Evolutionary conservation across 371 early-diverging fungal species (phyloP).

Genomic region (Cladochytrium tenue): DNA sequence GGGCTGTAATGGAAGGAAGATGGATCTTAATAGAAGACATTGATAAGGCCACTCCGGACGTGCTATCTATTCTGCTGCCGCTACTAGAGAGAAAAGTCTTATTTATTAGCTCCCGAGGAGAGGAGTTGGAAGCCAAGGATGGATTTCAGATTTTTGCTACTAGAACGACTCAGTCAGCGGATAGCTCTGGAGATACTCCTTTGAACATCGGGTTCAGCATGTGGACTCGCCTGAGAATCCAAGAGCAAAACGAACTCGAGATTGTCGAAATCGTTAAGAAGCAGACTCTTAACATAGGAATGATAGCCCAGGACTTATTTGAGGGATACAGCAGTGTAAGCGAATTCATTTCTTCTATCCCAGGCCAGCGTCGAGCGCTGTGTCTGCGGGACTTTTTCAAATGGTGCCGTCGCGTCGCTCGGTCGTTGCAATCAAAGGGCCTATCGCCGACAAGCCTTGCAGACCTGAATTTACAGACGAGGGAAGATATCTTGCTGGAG

Average conservation of each 20-base stretch:
- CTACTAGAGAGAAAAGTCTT: slow-evolving; percentile 91
- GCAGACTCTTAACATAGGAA: slow-evolving; percentile 45
- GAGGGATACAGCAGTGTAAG: not conserved
- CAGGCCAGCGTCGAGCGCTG: not conserved
- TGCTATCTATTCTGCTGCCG: slow-evolving; percentile 91
- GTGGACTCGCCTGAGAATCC: slow-evolving; percentile 71
- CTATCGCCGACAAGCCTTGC: no score
- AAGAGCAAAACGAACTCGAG: slow-evolving; percentile 66
- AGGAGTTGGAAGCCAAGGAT: slow-evolving; percentile 84
- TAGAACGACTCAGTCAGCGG: slow-evolving; percentile 56
- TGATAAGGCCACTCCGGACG: slow-evolving; percentile 97
- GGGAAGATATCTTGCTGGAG: slow-evolving; percentile 57
- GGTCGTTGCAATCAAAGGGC: no score
- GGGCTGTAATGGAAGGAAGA: slow-evolving; percentile 90
- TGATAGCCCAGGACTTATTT: not conserved
- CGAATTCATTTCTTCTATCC: not conserved
- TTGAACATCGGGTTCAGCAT: slow-evolving; percentile 49
- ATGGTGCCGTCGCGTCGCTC: not conserved
- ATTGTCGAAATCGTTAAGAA: slow-evolving; percentile 64
- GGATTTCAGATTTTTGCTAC: slow-evolving; percentile 98
- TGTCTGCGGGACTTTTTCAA: not conserved
- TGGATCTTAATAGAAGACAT: slow-evolving; percentile 99
- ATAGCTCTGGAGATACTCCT: no score
- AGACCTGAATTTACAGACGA: slow-evolving; percentile 32
- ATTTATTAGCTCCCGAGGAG: slow-evolving; percentile 93